Evolutionary conservation across 768 basidiomycete species (phyloP).

Genomic region (Asterophora lycoperdoides): DNA sequence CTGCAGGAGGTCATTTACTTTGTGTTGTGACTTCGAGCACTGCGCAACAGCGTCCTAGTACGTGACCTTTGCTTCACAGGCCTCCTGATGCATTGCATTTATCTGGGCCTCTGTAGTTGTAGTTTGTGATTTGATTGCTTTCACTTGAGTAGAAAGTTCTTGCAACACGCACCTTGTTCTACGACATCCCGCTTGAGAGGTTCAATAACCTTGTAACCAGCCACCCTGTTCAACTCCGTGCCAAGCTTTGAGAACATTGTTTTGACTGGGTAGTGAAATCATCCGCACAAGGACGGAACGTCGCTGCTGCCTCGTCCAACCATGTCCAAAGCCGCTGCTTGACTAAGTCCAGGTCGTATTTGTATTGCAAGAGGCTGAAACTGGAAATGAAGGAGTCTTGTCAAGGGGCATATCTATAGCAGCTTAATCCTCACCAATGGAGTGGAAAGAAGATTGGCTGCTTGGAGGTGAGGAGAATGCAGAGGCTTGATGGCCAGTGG

Average conservation of each 20-base stretch:
- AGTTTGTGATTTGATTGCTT: background rate
- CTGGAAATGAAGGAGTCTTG: background rate
- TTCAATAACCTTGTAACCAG: conserved; percentile 91
- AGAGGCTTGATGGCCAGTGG: conserved; percentile 12
- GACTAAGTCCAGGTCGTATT: conserved; percentile 35
- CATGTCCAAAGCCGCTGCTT: conserved; percentile 44
- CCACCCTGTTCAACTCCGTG: conserved; percentile 74
- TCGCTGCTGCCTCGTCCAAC: conserved; percentile 41
- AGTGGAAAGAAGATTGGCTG: too few relatives aligned
- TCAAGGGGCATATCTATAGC: conserved; percentile 9
- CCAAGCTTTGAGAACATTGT: conserved; percentile 71
- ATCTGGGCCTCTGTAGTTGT: conserved; percentile 69
- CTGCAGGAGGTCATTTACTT: conserved; percentile 91
- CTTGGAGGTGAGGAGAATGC: conserved; percentile 6
- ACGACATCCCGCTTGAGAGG: conserved; percentile 72
- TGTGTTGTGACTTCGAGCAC: conserved; percentile 85
- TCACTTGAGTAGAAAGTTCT: conserved; percentile 5
- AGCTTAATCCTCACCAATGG: conserved; percentile 7
- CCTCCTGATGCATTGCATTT: conserved; percentile 56
- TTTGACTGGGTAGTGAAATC: conserved; percentile 54
- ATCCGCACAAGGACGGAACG: conserved; percentile 52
- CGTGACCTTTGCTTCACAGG: conserved; percentile 66
- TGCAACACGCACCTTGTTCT: conserved; percentile 62
- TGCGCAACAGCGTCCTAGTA: conserved; percentile 77
- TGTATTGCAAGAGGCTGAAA: conserved; percentile 14